These are phyloP conservation scores for Termitomyces sp. DNA, from an alignment of 768 basidiomycete species.

Conservation along the genomic window DNA sequence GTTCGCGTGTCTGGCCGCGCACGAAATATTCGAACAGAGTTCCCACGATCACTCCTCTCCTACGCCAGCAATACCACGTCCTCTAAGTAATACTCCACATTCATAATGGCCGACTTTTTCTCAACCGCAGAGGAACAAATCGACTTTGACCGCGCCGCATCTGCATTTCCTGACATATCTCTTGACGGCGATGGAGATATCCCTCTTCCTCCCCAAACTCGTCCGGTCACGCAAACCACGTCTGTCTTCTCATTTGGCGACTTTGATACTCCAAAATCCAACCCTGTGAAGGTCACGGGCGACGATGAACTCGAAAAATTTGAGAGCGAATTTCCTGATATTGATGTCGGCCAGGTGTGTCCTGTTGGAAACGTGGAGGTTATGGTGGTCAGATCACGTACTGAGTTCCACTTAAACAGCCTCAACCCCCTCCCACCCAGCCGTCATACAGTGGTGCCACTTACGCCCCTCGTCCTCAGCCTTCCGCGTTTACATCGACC, in stretches of 20 bases:
- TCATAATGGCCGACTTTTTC: conserved; percentile 24
- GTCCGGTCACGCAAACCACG: conserved; percentile 24
- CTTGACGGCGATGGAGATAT: conserved; percentile 62
- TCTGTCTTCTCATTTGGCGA: conserved; percentile 61
- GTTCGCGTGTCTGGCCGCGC: background rate
- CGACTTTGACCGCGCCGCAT: conserved; percentile 78
- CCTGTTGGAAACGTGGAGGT: background rate
- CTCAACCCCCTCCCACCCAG: conserved; percentile 27
- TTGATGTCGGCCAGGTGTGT: conserved; percentile 45
- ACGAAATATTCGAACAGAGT: background rate
- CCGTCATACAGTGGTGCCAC: conserved; percentile 42
- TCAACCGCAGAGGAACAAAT: conserved; percentile 46
- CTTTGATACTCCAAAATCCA: conserved; percentile 44
- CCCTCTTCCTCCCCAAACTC: conserved; percentile 26
- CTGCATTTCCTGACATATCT: conserved; percentile 82
- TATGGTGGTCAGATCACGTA: background rate
- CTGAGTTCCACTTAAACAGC: conserved; percentile 8
- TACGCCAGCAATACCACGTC: background rate
- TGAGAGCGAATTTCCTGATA: conserved; percentile 79
- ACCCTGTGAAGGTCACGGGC: conserved; percentile 76
- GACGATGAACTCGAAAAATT: conserved; percentile 85
- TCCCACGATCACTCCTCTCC: conserved; percentile 15
- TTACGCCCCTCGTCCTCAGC: conserved; percentile 75
- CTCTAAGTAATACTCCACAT: conserved; percentile 4
- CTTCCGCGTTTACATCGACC: conserved; percentile 63